phyloP scores from a whole-genome alignment of 1,284 basidiomycete species.

The Rhodotorula sp. region DNA sequence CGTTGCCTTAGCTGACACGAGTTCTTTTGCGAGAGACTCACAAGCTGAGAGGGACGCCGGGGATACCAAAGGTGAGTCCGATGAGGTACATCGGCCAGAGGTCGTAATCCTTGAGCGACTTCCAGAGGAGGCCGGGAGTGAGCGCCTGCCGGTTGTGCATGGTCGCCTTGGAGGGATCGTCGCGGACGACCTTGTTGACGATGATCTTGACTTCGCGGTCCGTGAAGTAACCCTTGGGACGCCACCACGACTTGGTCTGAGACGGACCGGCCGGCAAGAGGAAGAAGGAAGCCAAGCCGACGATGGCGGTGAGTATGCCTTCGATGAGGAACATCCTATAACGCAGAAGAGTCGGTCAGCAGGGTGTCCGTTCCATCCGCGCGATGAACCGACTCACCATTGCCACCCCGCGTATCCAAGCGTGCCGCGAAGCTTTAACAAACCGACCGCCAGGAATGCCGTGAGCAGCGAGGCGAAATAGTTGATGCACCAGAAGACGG shows the following conservation, averaged over 20 bases:
- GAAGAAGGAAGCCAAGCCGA: constrained; percentile 47
- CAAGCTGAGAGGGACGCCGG: neutral
- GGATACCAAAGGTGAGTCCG: constrained; percentile 10
- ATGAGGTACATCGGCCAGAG: constrained; percentile 36
- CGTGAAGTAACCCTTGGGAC: constrained; percentile 51
- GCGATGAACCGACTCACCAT: constrained; percentile 37
- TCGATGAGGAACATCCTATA: constrained; percentile 35
- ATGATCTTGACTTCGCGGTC: constrained; percentile 53
- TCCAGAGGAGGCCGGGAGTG: constrained; percentile 32
- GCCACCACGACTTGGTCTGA: constrained; percentile 45
- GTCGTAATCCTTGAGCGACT: constrained; percentile 49
- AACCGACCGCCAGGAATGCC: constrained; percentile 30
- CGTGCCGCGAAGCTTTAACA: constrained; percentile 31
- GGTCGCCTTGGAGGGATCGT: constrained; percentile 51
- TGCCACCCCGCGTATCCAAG: constrained; percentile 26
- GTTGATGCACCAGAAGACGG: constrained; percentile 10
- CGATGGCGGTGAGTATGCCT: constrained; percentile 19
- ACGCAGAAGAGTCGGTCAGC: no score
- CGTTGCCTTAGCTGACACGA: neutral
- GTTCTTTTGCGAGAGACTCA: neutral
- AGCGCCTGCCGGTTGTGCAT: constrained; percentile 54
- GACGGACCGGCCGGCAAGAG: constrained; percentile 47
- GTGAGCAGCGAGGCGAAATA: constrained; percentile 9
- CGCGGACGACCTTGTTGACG: constrained; percentile 53
- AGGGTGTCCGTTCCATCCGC: neutral